Evolutionary conservation across 2,329 filamentous ascomycete species (phyloP), one percentile per base, ranked within the genome.

Genomic region (Pestalotiopsis sp.): DNA sequence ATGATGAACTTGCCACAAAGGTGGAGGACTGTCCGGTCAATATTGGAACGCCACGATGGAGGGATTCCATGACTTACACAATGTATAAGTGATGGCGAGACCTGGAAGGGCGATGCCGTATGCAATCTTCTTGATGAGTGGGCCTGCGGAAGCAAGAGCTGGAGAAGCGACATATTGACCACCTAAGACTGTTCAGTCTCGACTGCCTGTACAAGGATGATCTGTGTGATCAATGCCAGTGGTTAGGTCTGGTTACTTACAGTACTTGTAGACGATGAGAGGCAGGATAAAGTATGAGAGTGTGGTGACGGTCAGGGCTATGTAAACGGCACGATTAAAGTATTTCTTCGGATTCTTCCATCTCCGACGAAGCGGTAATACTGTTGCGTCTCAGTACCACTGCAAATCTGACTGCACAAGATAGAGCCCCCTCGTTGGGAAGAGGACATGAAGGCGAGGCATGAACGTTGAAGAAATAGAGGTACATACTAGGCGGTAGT

Each of bases 261-360:
- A 73, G 70, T 27, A 71, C 70, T 71, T 75, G 63, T 74, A 76
- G 11, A 75, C 57, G 2, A 78, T 4, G 1, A 80, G 69, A 0
- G 78, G 73, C 4, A 75, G 73, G 3, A 68, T 76, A 45, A 45
- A 45, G 14, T 45, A 45, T 12, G 40, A 45, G 40, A 45, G 40
- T 13, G 40, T 45, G 14, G 40, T 45, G 40, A 45, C 14, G 12
- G 40, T 45, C 12, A 45, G 40, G 14, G 40, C 40, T 45, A 45
- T 45, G 40, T 45, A 45, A 45, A 45, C 40, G 40, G 40, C 40
- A 17, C 40, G 40, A 7, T 45, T 45, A 17, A 45, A 45, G 66
- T 77, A 80, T 7, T 71, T 61, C 11, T 65, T 65, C 0, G 78
- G 79, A 9, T 80, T 73, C 1, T 75, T 71, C n/a, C 79, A 80